Evolutionary conservation across 23 red algal genomes (phyloP).

Genomic region (Agarophyton chilense): DNA sequence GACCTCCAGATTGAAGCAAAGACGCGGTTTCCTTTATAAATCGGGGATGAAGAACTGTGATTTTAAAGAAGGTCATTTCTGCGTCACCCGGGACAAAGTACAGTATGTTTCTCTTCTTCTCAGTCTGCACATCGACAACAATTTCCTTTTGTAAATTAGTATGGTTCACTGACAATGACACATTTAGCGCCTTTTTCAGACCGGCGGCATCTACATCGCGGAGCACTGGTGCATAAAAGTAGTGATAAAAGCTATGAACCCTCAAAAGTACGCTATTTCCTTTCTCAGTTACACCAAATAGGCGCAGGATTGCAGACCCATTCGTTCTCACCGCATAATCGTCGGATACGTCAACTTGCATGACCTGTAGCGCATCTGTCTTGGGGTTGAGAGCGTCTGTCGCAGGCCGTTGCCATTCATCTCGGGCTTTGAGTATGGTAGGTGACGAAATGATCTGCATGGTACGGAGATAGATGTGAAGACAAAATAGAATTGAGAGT

Average conservation of each 20-base stretch:
- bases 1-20: constrained; percentile 35
- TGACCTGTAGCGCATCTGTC: constrained; percentile 56
- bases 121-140: constrained; percentile 50
- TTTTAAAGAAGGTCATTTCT: constrained; percentile 69
- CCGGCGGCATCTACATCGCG: background rate
- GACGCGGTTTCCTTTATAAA: constrained; percentile 58
- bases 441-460: background rate
- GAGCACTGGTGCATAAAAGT: constrained; percentile 77
- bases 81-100: constrained; percentile 88
- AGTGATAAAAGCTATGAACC: constrained; percentile 85
- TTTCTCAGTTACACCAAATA: constrained; percentile 83
- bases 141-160: background rate
- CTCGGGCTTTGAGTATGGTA: background rate
- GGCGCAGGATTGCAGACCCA: constrained; percentile 56
- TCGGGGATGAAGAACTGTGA: constrained; percentile 73
- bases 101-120: constrained; percentile 78
- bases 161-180: background rate
- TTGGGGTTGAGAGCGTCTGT: background rate
- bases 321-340: background rate
- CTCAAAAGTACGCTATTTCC: constrained; percentile 68
- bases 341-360: constrained; percentile 76
- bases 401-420: constrained; percentile 48
- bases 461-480: background rate
- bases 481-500: background rate
- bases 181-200: constrained; percentile 35